Conservation (phyloP, 1,284 basidiomycete genomes). For the Meripilus lineatus region DNA sequence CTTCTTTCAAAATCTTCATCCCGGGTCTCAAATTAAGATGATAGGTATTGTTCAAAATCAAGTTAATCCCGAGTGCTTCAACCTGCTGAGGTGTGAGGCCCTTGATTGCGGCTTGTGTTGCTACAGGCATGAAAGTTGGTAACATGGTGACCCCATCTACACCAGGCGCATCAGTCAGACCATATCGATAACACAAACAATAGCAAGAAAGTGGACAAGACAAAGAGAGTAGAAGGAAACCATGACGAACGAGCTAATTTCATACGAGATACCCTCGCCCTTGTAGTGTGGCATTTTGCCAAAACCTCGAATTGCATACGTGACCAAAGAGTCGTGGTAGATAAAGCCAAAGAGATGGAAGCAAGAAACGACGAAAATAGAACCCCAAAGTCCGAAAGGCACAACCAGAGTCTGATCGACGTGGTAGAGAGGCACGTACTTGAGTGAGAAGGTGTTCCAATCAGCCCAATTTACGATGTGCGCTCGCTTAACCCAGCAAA, state of each 20-base stretch:
- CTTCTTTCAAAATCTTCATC: slow-evolving; percentile 60
- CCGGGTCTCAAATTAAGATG: slow-evolving; percentile 80
- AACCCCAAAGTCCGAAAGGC: too few species aligned
- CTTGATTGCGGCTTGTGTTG: slow-evolving; percentile 84
- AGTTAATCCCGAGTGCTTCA: slow-evolving; percentile 69
- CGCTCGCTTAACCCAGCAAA: too few species aligned
- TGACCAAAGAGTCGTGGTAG: too few species aligned
- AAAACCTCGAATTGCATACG: slow-evolving; percentile 82
- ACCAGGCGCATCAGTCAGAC: too few species aligned
- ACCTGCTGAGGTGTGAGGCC: slow-evolving; percentile 82
- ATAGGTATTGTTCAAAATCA: slow-evolving; percentile 85
- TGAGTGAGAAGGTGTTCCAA: too few species aligned
- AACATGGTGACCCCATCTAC: slow-evolving; percentile 79
- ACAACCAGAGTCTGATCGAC: too few species aligned
- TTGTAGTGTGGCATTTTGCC: slow-evolving; percentile 72
- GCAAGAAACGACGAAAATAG: too few species aligned
- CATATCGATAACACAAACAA: too few species aligned
- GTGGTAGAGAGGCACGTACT: too few species aligned
- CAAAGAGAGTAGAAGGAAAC: slow-evolving; percentile 2
- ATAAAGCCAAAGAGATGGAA: too few species aligned
- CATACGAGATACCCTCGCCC: slow-evolving; percentile 75
- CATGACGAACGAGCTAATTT: slow-evolving; percentile 48
- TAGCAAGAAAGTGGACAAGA: background rate
- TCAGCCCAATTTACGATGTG: too few species aligned
- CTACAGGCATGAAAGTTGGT: slow-evolving; percentile 89